Base-by-base conservation (phyloP, 2,329 filamentous ascomycete genomes). In the Periconia digitata region DNA sequence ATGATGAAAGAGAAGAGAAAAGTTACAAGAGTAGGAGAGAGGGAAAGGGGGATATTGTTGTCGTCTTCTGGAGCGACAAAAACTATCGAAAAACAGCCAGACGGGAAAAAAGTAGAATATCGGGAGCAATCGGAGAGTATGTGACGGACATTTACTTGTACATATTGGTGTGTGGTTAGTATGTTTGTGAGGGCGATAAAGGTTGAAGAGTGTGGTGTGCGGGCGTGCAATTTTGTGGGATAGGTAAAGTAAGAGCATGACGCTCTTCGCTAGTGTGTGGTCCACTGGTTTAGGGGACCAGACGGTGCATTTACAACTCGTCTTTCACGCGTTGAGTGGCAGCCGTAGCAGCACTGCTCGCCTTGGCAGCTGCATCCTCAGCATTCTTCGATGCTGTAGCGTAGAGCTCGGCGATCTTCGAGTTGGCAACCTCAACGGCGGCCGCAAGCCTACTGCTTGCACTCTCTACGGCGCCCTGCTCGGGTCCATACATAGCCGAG, bases 281-380 rank as follows among this genome's bases (percentile, higher is more conserved):
- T 38, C 38, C n/a, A n/a, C n/a, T n/a, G n/a, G 27, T 6, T 32
- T 4, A 27, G 27, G n/a, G 27, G 27, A 32, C 27, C 8, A 15
- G 27, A 12, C 10, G 8, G 16, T 17, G 29, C 39, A 23, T 54
- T 45, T 61, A 82, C 69, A 82, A 72, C 69, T 82, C 79, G 61
- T 82, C 80, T 62, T 77, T 80, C 20, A 75, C 72, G 43, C 67
- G 70, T 44, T 70, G 68, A 1, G 77, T 77, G 12, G 72, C 76
- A 36, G 70, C 62, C 10, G 62, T 55, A 13, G 59, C 67, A 20
- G 57, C 66, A 44, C 62, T 67, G 35, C 57, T 55, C 13, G 78
- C 72, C 50, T 67, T 75, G 54, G 74, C 79, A 4, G 75, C 76
- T 42, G 73, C 71, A 12, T 77, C 73, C 47, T 75, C 76, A 2